Base-by-base conservation (phyloP, 2,329 filamentous ascomycete genomes). In the Blumeriella jaapii region DNA sequence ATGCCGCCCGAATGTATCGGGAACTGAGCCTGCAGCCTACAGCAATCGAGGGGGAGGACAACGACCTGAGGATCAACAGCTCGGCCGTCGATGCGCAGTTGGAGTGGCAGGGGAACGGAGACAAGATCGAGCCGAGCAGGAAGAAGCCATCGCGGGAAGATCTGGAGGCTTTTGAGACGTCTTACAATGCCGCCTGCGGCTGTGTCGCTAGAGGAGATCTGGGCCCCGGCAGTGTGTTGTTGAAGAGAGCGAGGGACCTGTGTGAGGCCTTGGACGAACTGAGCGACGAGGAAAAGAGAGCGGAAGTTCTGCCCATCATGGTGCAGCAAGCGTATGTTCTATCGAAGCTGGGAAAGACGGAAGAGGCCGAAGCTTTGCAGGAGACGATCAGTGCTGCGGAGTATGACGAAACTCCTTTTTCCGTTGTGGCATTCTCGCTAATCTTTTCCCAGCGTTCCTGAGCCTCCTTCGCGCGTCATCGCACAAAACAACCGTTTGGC, bases 181-280 rank as follows among this genome's bases (percentile, higher is more conserved):
- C 81, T 8, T 93, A 83, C 61, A 93, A 93, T 56, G 70, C 74
- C 15, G 83, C 82, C 6, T 89, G 82, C 55, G 68, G 68, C 13
- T 74, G 72, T 55, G 76, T 91, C 49, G 79, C 80, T 10, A 66
- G 73, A 29, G 78, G 75, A 6, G 77, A 82, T 47, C 63, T 82
- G 23, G 66, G 61, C 4, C 69, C 74, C 46, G 82, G 74, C 1
- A 67, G 74, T 14, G 62, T 78, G 15, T 63, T 87, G 38, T 61
- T 91, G 40, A 80, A 78, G 58, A 68, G 78, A 35, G 77, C 84
- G 2, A 70, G 69, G 47, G 71, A 77, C 46, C 62, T 89, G 13
- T 91, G 83, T 54, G 74, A 81, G 54, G 71, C 71, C 4, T 69
- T 80, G 9, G 80, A 86, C 32, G 82, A 89, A 40, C 60, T 89